These are phyloP conservation scores for Thymus mandschuricus DNA, from an alignment of 257 asterid species.

Conservation along the genomic window DNA sequence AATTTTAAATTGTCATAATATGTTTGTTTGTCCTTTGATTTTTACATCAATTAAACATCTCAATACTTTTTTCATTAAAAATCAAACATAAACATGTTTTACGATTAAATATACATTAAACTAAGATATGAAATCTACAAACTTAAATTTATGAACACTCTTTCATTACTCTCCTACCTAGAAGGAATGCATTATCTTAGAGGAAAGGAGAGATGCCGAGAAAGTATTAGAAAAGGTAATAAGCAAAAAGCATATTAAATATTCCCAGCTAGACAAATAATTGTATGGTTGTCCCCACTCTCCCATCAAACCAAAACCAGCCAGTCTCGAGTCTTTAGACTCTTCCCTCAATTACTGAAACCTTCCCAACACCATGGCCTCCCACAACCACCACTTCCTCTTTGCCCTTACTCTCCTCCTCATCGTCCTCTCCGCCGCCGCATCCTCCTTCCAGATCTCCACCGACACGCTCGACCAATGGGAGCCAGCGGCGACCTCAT, in stretches of 20 bases:
- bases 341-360: slow-evolving; percentile 1
- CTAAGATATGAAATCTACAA: too few relatives aligned
- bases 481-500: slow-evolving; percentile 23
- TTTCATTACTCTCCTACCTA: too few relatives aligned
- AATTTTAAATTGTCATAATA: too few relatives aligned
- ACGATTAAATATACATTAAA: too few relatives aligned
- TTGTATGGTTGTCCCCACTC: background rate
- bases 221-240: background rate
- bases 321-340: background rate
- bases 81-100: too few relatives aligned
- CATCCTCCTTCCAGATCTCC: slow-evolving; percentile 34
- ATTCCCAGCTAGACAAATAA: slow-evolving; percentile 4
- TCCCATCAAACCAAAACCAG: background rate
- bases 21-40: too few relatives aligned
- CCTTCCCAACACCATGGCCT: slow-evolving; percentile 37
- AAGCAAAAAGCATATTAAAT: background rate
- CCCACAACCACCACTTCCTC: slow-evolving; percentile 26
- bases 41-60: too few relatives aligned
- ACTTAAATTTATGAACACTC: too few relatives aligned
- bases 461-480: slow-evolving; percentile 21
- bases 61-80: too few relatives aligned
- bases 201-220: background rate
- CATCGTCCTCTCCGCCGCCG: slow-evolving; percentile 33
- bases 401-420: slow-evolving; percentile 32
- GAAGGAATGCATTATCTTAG: too few relatives aligned